Evolutionary conservation across 2,329 filamentous ascomycete species (phyloP).

Genomic region (Sclerotinia minor): DNA sequence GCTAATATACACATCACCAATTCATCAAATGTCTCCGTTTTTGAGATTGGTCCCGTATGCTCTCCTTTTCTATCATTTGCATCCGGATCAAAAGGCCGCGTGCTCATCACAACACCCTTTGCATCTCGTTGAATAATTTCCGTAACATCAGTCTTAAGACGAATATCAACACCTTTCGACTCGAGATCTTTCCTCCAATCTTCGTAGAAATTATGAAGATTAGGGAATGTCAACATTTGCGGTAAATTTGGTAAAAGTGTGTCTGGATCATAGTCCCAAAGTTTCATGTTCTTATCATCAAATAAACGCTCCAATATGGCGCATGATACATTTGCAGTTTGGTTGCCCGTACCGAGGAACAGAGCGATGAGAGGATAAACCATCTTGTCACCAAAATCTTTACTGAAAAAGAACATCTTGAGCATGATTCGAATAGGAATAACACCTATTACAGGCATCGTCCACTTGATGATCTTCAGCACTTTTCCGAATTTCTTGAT

Average conservation of each 20-base stretch:
- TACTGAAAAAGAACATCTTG: constrained; percentile 66
- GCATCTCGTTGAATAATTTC: constrained; percentile 53
- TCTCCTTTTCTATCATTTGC: constrained; percentile 48
- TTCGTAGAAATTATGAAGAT: constrained; percentile 61
- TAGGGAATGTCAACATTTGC: constrained; percentile 66
- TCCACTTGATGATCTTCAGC: constrained; percentile 53
- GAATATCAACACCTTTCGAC: constrained; percentile 55
- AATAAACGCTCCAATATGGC: constrained; percentile 65
- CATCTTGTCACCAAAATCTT: constrained; percentile 70
- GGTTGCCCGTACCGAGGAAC: constrained; percentile 72
- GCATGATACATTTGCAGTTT: constrained; percentile 68
- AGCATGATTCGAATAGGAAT: constrained; percentile 65
- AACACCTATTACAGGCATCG: constrained; percentile 60
- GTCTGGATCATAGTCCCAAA: constrained; percentile 59
- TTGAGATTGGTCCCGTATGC: constrained; percentile 46
- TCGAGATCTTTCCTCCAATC: constrained; percentile 57
- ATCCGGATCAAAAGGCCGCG: constrained; percentile 48
- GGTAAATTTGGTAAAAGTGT: constrained; percentile 59
- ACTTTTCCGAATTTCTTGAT: constrained; percentile 51
- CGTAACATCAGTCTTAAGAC: constrained; percentile 57
- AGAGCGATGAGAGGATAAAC: constrained; percentile 70
- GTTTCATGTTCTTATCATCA: constrained; percentile 57
- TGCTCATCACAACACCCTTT: constrained; percentile 53
- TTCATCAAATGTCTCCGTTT: constrained; percentile 61
- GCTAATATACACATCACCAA: constrained; percentile 65